phyloP scores from a whole-genome alignment of 331 rosid species.

The Rhamnella rubrinervis region DNA sequence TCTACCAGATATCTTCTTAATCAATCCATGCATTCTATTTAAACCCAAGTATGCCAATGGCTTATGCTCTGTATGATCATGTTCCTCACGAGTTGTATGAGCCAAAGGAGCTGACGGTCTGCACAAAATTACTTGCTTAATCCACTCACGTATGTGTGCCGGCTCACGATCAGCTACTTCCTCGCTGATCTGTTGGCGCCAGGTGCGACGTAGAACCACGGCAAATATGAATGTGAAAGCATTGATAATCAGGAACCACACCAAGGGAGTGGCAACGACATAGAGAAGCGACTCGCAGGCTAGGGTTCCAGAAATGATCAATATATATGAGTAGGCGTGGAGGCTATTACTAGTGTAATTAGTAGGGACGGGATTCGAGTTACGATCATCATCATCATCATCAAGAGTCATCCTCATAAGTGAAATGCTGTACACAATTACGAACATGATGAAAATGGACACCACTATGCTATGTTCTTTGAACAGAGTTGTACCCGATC shows the following conservation, averaged over 20 bases:
- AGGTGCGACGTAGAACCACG: too few species aligned
- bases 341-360: background rate
- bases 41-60: too few species aligned
- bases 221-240: too few species aligned
- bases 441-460: background rate
- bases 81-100: too few species aligned
- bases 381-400: background rate
- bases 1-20: too few species aligned
- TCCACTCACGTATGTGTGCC: too few species aligned
- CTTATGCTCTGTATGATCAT: too few species aligned
- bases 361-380: background rate
- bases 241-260: background rate
- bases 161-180: too few species aligned
- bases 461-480: background rate
- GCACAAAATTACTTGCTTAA: too few species aligned
- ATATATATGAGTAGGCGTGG: background rate
- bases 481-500: background rate
- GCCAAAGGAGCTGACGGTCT: too few species aligned
- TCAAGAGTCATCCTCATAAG: background rate
- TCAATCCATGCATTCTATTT: too few species aligned
- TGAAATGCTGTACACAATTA: background rate
- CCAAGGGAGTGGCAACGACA: background rate
- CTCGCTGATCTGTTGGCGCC: too few species aligned
- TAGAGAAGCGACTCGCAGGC: constrained; percentile 6
- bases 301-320: background rate